Conservation (phyloP, 768 basidiomycete species). For the Boletus huronensis region DNA sequence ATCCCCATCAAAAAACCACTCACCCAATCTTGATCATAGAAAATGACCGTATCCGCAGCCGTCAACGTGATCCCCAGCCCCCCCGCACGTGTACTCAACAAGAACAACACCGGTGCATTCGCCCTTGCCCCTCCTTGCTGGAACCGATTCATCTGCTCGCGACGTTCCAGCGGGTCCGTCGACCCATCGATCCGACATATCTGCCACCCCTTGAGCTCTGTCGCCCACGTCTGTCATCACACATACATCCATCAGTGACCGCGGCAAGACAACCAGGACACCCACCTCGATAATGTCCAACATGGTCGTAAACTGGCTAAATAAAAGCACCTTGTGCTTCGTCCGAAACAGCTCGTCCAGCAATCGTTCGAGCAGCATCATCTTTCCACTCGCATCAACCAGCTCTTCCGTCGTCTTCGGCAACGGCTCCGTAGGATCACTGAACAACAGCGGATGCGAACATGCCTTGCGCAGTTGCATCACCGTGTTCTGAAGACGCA, state of each 20-base stretch:
- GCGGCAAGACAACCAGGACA: not conserved
- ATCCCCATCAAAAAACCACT: not conserved
- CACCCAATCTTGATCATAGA: slow-evolving; percentile 26
- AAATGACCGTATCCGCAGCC: slow-evolving; percentile 44
- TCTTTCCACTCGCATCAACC: slow-evolving; percentile 88
- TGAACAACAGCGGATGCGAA: slow-evolving; percentile 89
- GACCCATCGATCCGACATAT: slow-evolving; percentile 92
- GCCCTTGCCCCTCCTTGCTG: slow-evolving; percentile 64
- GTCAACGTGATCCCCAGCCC: slow-evolving; percentile 96
- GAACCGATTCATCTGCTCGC: slow-evolving; percentile 81
- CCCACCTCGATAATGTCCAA: slow-evolving; percentile 88
- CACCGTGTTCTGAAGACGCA: slow-evolving; percentile 89
- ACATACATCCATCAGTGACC: not conserved
- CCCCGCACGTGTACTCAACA: slow-evolving; percentile 90
- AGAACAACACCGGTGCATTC: slow-evolving; percentile 72
- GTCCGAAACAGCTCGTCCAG: slow-evolving; percentile 76
- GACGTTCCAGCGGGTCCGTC: slow-evolving; percentile 75
- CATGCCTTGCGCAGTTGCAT: slow-evolving; percentile 98
- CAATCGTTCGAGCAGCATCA: slow-evolving; percentile 91
- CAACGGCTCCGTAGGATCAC: slow-evolving; percentile 30
- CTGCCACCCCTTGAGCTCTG: slow-evolving; percentile 73
- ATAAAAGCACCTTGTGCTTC: slow-evolving; percentile 81
- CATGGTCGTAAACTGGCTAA: slow-evolving; percentile 96
- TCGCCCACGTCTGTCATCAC: slow-evolving; percentile 61
- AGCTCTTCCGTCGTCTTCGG: slow-evolving; percentile 74